A percentile compares a stretch with the other conserved stretches of the same genome.
Conservation (phyloP, 1,284 basidiomycete genomes). For the Rugosomyces carneus region DNA sequence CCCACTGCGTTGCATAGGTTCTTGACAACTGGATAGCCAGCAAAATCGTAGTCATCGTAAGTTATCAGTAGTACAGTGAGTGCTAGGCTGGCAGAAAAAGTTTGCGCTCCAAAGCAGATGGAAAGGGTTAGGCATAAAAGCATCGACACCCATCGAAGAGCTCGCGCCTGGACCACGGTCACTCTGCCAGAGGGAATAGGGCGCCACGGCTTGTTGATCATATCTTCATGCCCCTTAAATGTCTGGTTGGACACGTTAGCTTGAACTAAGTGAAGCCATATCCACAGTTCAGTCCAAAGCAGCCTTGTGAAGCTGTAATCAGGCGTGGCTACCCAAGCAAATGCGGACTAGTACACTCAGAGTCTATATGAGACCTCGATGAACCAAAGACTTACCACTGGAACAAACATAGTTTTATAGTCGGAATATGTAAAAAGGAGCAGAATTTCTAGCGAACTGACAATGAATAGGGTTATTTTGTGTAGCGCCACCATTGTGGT, state of each 20-base stretch:
- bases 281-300: slow-evolving; percentile 28
- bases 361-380: not conserved
- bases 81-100: not conserved
- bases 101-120: slow-evolving; percentile 4
- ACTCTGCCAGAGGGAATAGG: slow-evolving; percentile 29
- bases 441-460: not conserved
- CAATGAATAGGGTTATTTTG: no score
- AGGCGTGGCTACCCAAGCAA: slow-evolving; percentile 27
- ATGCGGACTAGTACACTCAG: slow-evolving; percentile 23
- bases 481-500: no score
- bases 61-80: slow-evolving; percentile 14
- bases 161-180: slow-evolving; percentile 12
- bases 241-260: slow-evolving; percentile 37
- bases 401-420: slow-evolving; percentile 31
- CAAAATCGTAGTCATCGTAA: slow-evolving; percentile 22
- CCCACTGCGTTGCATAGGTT: slow-evolving; percentile 25
- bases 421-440: slow-evolving; percentile 32
- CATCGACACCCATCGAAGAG: slow-evolving; percentile 26
- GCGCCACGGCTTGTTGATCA: slow-evolving; percentile 29
- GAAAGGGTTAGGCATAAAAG: slow-evolving; percentile 22
- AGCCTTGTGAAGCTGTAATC: slow-evolving; percentile 15
- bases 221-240: slow-evolving; percentile 25
- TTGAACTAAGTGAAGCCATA: slow-evolving; percentile 39
- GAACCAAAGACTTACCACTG: slow-evolving; percentile 22
- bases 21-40: slow-evolving; percentile 21